Conservation (phyloP, 2,329 filamentous ascomycete species). For the Trichophyton rubrum region DNA sequence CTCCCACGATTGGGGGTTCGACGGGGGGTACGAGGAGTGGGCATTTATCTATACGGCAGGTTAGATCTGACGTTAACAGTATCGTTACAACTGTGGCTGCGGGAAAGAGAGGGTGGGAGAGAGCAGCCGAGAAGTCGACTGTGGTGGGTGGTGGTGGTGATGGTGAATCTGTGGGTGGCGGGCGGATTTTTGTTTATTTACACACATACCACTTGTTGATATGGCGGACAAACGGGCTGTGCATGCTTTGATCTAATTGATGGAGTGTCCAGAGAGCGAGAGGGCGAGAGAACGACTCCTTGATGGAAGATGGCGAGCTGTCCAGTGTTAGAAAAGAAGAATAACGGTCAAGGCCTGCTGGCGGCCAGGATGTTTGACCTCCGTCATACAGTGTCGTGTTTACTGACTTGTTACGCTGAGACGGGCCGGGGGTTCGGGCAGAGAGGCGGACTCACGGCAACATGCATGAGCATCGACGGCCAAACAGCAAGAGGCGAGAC, state of each 20-base stretch:
- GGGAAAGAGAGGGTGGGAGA: too few relatives aligned
- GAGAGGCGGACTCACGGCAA: too few relatives aligned
- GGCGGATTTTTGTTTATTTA: background rate
- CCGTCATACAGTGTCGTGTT: background rate
- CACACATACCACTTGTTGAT: background rate
- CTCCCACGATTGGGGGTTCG: constrained; percentile 37
- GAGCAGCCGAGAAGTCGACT: too few relatives aligned
- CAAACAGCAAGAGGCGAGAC: too few relatives aligned
- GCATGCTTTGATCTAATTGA: background rate
- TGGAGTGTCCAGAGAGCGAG: background rate
- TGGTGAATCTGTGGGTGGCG: too few relatives aligned
- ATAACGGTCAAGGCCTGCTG: too few relatives aligned
- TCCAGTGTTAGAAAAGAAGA: background rate
- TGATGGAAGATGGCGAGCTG: background rate
- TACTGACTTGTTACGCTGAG: too few relatives aligned
- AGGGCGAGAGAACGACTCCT: background rate
- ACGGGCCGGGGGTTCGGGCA: too few relatives aligned
- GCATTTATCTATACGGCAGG: constrained; percentile 23
- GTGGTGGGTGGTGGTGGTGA: too few relatives aligned
- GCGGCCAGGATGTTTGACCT: too few relatives aligned
- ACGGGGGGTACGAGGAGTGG: constrained; percentile 27
- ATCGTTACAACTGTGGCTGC: too few relatives aligned
- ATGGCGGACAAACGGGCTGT: background rate
- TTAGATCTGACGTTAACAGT: background rate
- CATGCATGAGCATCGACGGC: too few relatives aligned